A percentile compares a stretch with the other conserved stretches of the same genome.
These are phyloP conservation scores for Phalaenopsis equestris DNA, from an alignment of 106 monocot genomes.

Conservation along the genomic window DNA sequence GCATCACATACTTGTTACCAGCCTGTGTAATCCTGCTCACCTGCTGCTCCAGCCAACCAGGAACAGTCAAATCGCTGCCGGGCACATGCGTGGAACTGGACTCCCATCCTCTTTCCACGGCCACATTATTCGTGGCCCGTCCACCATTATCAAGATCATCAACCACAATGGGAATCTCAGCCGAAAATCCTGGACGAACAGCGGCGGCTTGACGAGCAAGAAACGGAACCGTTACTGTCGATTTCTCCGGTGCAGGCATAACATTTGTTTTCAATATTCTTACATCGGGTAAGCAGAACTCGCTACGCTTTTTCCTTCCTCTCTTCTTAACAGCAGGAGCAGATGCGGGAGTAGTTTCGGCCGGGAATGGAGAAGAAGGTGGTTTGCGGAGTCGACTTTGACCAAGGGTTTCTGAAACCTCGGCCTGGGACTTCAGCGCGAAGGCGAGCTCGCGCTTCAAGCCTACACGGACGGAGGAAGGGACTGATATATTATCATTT, in stretches of 20 bases:
- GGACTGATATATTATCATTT: conserved; percentile 32
- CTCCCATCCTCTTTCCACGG: not conserved
- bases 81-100: not conserved
- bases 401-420: conserved; percentile 29
- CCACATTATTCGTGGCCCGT: not conserved
- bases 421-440: conserved; percentile 61
- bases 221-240: not conserved
- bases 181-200: not conserved
- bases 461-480: conserved; percentile 59
- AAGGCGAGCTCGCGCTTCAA: conserved; percentile 89
- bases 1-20: conserved; percentile 4
- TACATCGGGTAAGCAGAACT: not conserved
- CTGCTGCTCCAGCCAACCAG: conserved; percentile 9
- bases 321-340: not conserved
- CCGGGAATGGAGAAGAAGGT: not conserved
- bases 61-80: not conserved
- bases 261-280: not conserved
- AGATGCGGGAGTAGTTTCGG: not conserved
- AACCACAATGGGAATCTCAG: conserved; percentile 7
- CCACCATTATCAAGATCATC: not conserved
- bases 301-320: not conserved
- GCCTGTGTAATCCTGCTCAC: conserved; percentile 9
- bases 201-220: not conserved
- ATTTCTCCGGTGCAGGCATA: not conserved
- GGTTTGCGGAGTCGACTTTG: conserved; percentile 30